A percentile compares a stretch with the other conserved stretches of the same genome.
phyloP scores from a whole-genome alignment of 2,329 filamentous ascomycete genomes.

The Lecanicillium sp. region DNA sequence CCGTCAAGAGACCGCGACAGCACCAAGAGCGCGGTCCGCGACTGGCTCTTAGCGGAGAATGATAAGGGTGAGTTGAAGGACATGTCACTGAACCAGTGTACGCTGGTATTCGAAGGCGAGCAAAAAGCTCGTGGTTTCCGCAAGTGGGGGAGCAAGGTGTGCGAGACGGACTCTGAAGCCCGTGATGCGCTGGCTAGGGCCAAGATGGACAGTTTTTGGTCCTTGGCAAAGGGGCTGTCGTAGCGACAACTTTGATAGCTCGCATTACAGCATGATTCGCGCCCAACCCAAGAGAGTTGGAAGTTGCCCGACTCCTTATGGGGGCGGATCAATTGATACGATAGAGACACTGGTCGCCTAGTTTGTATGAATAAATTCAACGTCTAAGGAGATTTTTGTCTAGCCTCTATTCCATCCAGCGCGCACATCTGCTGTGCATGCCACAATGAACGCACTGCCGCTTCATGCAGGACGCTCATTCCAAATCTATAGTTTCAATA shows the following conservation, averaged over 20 bases:
- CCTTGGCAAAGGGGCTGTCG: slow-evolving; percentile 61
- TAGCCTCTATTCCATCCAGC: too few relatives aligned
- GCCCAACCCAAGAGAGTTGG: too few relatives aligned
- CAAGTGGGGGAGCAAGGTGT: slow-evolving; percentile 84
- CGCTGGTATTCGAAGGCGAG: slow-evolving; percentile 85
- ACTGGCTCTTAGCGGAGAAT: slow-evolving; percentile 75
- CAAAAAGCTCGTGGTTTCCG: slow-evolving; percentile 72
- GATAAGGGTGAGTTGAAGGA: slow-evolving; percentile 74
- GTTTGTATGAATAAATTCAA: not conserved
- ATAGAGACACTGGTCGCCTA: not conserved
- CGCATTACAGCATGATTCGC: slow-evolving; percentile 13
- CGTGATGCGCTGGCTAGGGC: slow-evolving; percentile 69
- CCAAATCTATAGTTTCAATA: slow-evolving; percentile 35
- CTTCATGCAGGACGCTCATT: too few relatives aligned
- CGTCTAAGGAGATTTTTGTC: too few relatives aligned
- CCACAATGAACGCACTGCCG: too few relatives aligned
- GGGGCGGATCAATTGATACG: too few relatives aligned
- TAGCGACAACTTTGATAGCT: too few relatives aligned
- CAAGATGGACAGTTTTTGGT: slow-evolving; percentile 96
- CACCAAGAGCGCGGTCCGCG: slow-evolving; percentile 54
- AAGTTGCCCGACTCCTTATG: too few relatives aligned
- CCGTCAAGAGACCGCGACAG: slow-evolving; percentile 56
- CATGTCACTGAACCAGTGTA: slow-evolving; percentile 73
- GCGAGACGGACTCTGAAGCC: slow-evolving; percentile 85
- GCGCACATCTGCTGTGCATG: too few relatives aligned